Base-by-base conservation (phyloP, 306 rosid genomes). In the Cucumis melo region DNA sequence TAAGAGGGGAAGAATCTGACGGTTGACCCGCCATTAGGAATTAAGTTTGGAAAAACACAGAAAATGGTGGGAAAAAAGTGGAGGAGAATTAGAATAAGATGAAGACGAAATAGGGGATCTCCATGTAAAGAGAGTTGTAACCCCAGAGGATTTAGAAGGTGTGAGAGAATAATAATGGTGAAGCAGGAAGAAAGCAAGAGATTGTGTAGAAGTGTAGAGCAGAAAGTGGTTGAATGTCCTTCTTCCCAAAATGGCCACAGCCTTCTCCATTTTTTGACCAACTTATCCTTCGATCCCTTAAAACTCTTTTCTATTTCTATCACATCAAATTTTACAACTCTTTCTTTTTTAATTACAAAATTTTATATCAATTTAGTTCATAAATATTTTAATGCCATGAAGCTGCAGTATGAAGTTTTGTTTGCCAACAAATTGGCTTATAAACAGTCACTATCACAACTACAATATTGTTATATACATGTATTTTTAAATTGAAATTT, bases 1-100 rank as follows among this genome's bases (percentile, higher is more conserved):
- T 62, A 44, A 94, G 97, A 68, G 98, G 97, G 78, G 90, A 88
- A 71, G 89, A 79, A 9, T 95, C 96, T 0, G 88, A 81, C 39
- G 76, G 23, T 75, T 76, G 91, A 89, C 89, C 98, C 81, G 81
- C 97, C 99, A 95, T 95, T 64, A 72, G 81, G 78, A 68, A 74
- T 62, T 56, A 60, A 57, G 39, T 24, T 62, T 5, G 19, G 20
- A 5, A 55, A 48, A 73, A 77, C 29, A 21, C 63, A 82, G 9
- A 44, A 55, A 76, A 73, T 24, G 54, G 68, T 32, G 71, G 21
- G 54, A 5, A 60, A 38, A 48, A 75, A 56, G 42, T 70, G 54
- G 32, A 80, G 39, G 29, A 78, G 20, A 73, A 73, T 29, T 51
- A 27, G 42, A 14, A 77, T 66, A 58, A 76, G 79, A 23, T 15